Evolutionary conservation across 805 yeast genomes (phyloP), one percentile per base, ranked within the genome.

Genomic region (Spathaspora girioi): DNA sequence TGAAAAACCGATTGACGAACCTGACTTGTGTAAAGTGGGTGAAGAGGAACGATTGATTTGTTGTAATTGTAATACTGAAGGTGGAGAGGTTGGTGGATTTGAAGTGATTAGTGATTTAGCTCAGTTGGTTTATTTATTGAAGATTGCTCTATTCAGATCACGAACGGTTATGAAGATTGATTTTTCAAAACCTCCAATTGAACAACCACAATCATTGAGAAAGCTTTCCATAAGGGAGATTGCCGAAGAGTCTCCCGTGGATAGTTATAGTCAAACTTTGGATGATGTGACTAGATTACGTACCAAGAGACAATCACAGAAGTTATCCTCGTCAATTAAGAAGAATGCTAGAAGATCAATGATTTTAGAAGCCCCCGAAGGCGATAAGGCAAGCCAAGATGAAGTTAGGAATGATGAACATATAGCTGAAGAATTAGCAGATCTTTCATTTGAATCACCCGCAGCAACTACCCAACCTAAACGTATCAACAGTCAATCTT

Each of bases 121-220:
- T 17, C 98, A 94, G 67, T 78, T 91, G 61, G 75, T 85, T 17
- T 89, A 83, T 63, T 70, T 94, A 45, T 71, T 92, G 57, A 86
- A 88, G 60, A 90, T 94, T 55, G 98, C 98, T 0, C 73, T 92
- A 45, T 81, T 87, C 2, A 76, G 97, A 51, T 87, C 87, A 40
- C 82, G 71, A 61, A 77, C 81, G 17, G 87, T 84, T 0, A 83
- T 86, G 81, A 62, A 58, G n/a, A 46, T 57, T 29, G 58, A 54
- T 43, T 48, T 55, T 38, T 20, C 26, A 17, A 29, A 47, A 32
- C 17, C 19, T 4, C 50, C 49, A 17, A 11, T 26, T 8, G 50
- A n/a, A 23, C 48, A 11, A 18, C 43, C 3, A 23, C 26, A 23
- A 23, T 11, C 14, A 5, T 5, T 12, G 3, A 19, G 44, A 11